Conservation (phyloP, 805 yeast species). For the Ogataea ganodermae region DNA sequence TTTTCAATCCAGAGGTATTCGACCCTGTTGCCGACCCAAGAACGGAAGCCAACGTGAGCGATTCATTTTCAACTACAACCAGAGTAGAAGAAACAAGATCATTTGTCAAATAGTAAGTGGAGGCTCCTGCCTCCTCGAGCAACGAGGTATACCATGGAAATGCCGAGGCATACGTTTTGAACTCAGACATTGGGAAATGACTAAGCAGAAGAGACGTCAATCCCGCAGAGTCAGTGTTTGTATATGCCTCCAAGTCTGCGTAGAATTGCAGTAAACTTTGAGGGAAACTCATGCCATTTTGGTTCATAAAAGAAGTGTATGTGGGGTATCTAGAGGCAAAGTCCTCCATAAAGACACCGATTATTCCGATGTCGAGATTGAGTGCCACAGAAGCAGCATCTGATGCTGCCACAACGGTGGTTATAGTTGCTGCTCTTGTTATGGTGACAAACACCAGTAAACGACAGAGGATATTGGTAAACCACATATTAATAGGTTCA, state of each 20-base stretch:
- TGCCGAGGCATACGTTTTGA: constrained; percentile 32
- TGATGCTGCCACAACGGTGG: constrained; percentile 27
- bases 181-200: constrained; percentile 37
- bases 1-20: no score
- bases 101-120: constrained; percentile 32
- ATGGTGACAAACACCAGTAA: not conserved
- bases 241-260: constrained; percentile 18
- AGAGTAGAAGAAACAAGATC: constrained; percentile 29
- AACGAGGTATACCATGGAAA: constrained; percentile 39
- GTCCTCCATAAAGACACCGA: constrained; percentile 36
- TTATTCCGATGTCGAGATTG: constrained; percentile 32
- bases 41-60: constrained; percentile 3
- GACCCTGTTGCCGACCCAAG: not conserved
- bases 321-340: constrained; percentile 28
- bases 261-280: constrained; percentile 33
- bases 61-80: constrained; percentile 9
- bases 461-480: not conserved
- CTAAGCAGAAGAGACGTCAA: constrained; percentile 29
- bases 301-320: constrained; percentile 40
- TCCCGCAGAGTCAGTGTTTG: constrained; percentile 18
- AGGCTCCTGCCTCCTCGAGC: constrained; percentile 25
- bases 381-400: constrained; percentile 37
- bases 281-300: constrained; percentile 32
- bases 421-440: constrained; percentile 8
- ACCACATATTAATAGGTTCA: not conserved